Percentiles rank a stretch among this genome's conserved stretches.
Conservation (phyloP, 2,329 filamentous ascomycete genomes). For the Pseudonectria buxi region DNA sequence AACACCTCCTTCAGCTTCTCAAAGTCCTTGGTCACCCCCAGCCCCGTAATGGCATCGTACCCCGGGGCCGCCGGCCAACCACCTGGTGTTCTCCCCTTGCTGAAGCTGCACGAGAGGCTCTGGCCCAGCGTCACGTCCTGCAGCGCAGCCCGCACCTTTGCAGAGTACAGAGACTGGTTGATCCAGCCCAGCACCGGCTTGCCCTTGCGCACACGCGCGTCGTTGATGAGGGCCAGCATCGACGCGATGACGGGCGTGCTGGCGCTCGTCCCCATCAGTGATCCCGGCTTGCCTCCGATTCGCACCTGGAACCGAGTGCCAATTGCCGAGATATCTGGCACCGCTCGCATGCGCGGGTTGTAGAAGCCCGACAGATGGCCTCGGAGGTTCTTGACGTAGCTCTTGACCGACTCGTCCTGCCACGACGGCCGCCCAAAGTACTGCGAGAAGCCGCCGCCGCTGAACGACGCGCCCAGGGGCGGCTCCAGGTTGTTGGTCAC, state of each 20-base stretch:
- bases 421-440: constrained; percentile 40
- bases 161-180: constrained; percentile 42
- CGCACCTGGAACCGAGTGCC: constrained; percentile 48
- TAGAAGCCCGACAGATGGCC: constrained; percentile 38
- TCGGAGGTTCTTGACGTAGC: constrained; percentile 35
- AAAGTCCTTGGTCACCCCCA: constrained; percentile 41
- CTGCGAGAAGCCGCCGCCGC: constrained; percentile 46
- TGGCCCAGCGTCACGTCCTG: constrained; percentile 36
- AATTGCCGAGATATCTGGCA: constrained; percentile 48
- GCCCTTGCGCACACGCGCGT: constrained; percentile 41
- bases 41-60: constrained; percentile 44
- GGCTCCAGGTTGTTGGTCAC: constrained; percentile 35
- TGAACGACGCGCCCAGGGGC: constrained; percentile 38
- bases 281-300: constrained; percentile 18
- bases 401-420: constrained; percentile 35
- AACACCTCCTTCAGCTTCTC: constrained; percentile 29
- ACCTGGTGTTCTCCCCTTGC: constrained; percentile 23
- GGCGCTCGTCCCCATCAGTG: constrained; percentile 41
- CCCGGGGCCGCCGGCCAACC: constrained; percentile 41
- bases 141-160: constrained; percentile 29
- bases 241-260: constrained; percentile 48
- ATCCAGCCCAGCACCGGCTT: constrained; percentile 47
- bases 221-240: constrained; percentile 49
- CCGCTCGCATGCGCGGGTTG: constrained; percentile 38
- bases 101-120: constrained; percentile 34